A percentile compares a stretch with the other conserved stretches of the same genome.
phyloP scores from a whole-genome alignment of 192 early-diverging fungal species.

The Chytriomyces confervae region DNA sequence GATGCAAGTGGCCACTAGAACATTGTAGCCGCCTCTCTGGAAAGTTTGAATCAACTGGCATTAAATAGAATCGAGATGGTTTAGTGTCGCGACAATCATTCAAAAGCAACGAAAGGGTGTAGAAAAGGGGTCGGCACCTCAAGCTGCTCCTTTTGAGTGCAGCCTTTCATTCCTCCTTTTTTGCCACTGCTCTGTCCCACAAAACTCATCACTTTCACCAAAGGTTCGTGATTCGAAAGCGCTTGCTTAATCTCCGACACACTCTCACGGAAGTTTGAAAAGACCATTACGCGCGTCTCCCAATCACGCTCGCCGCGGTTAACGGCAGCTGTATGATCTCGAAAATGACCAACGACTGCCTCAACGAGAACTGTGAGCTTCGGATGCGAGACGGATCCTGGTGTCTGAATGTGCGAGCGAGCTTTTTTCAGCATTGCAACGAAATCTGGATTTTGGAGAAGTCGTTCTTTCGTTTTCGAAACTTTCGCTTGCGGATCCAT shows the following conservation, averaged over 20 bases:
- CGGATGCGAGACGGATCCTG: constrained; percentile 73
- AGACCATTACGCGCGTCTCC: constrained; percentile 79
- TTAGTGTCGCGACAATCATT: neutral
- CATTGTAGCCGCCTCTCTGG: constrained; percentile 77
- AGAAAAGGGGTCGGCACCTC: constrained; percentile 50
- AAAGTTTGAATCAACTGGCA: constrained; percentile 75
- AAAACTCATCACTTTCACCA: constrained; percentile 75
- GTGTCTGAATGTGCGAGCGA: constrained; percentile 40
- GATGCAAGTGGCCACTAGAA: constrained; percentile 87
- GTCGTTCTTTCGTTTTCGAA: neutral
- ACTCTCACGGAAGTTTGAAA: constrained; percentile 82
- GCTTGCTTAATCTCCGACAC: constrained; percentile 79
- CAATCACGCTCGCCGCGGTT: constrained; percentile 19
- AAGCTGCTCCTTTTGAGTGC: constrained; percentile 86
- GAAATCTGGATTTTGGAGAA: neutral
- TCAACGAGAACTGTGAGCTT: constrained; percentile 75
- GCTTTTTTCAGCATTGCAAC: constrained; percentile 47
- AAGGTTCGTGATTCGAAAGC: constrained; percentile 66
- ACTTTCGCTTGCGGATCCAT: constrained; percentile 42
- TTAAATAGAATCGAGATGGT: neutral
- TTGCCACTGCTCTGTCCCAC: constrained; percentile 72
- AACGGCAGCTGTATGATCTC: constrained; percentile 45
- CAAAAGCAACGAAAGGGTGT: neutral
- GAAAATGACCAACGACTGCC: constrained; percentile 74
- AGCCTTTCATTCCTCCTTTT: constrained; percentile 67